Evolutionary conservation across 2,329 filamentous ascomycete genomes (phyloP), one percentile per base, ranked within the genome.

Genomic region (Amesomyces nigricolor): DNA sequence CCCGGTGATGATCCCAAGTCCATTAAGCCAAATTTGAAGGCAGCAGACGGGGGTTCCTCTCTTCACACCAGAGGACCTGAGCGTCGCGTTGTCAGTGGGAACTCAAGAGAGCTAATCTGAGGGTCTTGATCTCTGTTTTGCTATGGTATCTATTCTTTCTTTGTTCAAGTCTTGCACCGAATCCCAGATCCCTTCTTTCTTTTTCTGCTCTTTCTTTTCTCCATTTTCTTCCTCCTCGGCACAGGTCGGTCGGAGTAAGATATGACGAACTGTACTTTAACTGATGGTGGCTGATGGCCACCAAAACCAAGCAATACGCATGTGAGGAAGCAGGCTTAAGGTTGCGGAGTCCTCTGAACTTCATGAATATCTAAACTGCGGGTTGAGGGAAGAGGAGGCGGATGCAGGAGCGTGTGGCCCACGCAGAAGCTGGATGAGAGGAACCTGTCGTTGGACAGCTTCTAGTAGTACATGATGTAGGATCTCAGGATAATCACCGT

Each of bases 1-100:
- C 69, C 66, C 68, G 60, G 65, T 72, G 70, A 72, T 71, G 70
- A 72, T 63, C 54, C 54, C 63, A 61, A 63, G 65, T 63, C 66
- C 70, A 67, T 69, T 70, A 72, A 71, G 70, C 70, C 70, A 71
- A 71, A 72, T 70, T 72, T 72, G 70, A 67, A 72, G 70, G 61
- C 69, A 70, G 64, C 69, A 61, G 67, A 65, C 52, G 62, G 61
- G 53, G 29, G 40, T 38, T 42, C 22, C 40, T 43, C 53, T 38
- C 32, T 39, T 47, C 42, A 47, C 42, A 17, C 47, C 39, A 26
- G 53, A 52, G 19, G 52, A 43, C 54, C 44, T 51, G 54, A 51
- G 44, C 51, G 60, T 62, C 61, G 63, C 58, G 68, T 70, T 70
- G 68, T 69, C 70, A 54, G 61, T 71, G 70, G 70, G 70, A 72